Evolutionary conservation across 345 rosid genomes (phyloP).

Genomic region (Euphorbia lathyris): DNA sequence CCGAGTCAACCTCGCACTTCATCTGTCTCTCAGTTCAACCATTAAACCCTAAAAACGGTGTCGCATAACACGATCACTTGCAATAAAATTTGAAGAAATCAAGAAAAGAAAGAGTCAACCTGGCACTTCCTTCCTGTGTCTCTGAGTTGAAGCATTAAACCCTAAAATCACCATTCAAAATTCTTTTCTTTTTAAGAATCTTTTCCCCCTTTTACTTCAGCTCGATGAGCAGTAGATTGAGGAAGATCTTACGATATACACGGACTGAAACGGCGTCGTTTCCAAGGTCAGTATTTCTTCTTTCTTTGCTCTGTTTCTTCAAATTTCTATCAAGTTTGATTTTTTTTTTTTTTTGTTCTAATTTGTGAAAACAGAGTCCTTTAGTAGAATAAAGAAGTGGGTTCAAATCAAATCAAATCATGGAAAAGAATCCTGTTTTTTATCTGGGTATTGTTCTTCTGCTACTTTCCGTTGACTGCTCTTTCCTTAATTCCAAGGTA

Average conservation of each 20-base stretch:
- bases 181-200: background rate
- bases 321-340: background rate
- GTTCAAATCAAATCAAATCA: slow-evolving; percentile 22
- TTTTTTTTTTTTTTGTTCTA: background rate
- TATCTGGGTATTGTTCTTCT: slow-evolving; percentile 37
- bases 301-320: background rate
- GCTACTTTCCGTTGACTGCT: slow-evolving; percentile 28
- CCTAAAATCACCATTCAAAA: background rate
- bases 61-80: background rate
- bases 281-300: background rate
- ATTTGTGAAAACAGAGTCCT: slow-evolving; percentile 15
- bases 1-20: background rate
- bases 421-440: slow-evolving; percentile 35
- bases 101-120: background rate
- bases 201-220: slow-evolving; percentile 2
- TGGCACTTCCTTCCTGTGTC: too few relatives aligned
- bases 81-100: background rate
- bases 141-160: background rate
- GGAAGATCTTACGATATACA: background rate
- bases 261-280: background rate
- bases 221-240: slow-evolving; percentile 14
- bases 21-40: background rate
- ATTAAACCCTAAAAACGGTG: too few relatives aligned
- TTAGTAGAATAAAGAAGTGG: slow-evolving; percentile 28
- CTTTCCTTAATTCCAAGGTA: slow-evolving; percentile 42